A percentile compares a stretch with the other conserved stretches of the same genome.
Evolutionary conservation across 257 asterid species (phyloP).

Genomic region (Capsicum rhomboideum): DNA sequence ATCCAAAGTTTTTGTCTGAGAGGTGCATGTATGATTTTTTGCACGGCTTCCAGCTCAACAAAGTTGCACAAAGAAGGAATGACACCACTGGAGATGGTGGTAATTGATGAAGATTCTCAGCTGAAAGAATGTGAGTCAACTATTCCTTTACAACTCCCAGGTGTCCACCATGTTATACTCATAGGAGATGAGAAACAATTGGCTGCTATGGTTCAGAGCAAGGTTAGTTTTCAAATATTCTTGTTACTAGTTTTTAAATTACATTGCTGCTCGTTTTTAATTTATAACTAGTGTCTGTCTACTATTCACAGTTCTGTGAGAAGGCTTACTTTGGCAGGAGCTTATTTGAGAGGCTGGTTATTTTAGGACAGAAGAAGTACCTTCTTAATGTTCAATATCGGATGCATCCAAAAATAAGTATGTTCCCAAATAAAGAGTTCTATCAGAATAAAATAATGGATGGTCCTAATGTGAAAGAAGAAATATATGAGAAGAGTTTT

Average conservation of each 20-base stretch:
- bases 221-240: too few species aligned
- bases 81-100: too few species aligned
- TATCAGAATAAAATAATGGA: constrained; percentile 26
- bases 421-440: constrained; percentile 42
- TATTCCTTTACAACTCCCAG: too few species aligned
- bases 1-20: too few species aligned
- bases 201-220: too few species aligned
- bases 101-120: too few species aligned
- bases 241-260: not conserved
- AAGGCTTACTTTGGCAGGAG: constrained; percentile 37
- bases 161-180: too few species aligned
- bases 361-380: constrained; percentile 33
- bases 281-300: not conserved
- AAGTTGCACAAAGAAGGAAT: too few species aligned
- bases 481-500: constrained; percentile 11
- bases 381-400: constrained; percentile 49
- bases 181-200: too few species aligned
- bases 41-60: too few species aligned
- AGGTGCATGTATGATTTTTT: too few species aligned
- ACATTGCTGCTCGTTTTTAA: not conserved
- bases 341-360: constrained; percentile 50
- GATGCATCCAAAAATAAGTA: constrained; percentile 55
- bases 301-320: not conserved
- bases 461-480: constrained; percentile 28
- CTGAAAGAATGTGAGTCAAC: too few species aligned